Evolutionary conservation across 2,329 filamentous ascomycete species (phyloP), one percentile per base, ranked within the genome.

Genomic region (Hymenoscyphus albidus): DNA sequence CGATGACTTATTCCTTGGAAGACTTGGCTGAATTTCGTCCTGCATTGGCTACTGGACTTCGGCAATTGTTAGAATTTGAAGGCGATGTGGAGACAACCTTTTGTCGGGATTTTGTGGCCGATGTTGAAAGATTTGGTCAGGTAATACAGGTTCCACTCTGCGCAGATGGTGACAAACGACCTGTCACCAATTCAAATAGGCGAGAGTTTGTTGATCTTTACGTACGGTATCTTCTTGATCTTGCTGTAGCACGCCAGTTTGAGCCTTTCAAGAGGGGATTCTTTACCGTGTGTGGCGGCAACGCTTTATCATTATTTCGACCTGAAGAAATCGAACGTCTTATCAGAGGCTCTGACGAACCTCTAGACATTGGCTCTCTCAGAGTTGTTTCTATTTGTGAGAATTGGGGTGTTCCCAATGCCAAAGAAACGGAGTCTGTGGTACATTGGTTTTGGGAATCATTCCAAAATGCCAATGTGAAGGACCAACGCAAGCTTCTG

Each of bases 251-350:
- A 48, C 85, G 91, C 51, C 93, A 97, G 73, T 97, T 96, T 69
- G 92, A 96, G 74, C 93, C 93, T 0, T 97, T 97, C 81, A 95
- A 95, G 75, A 86, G 93, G 62, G 93, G 93, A 0, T 97, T 97
- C 77, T 97, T 92, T 76, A 96, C 91, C 0, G 92, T 97, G 35
- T 96, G 92, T 74, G 91, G 90, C 42, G 92, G 93, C 42, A 96
- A 95, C 74, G 93, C 93, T 0, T 81, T 97, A 42, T 92, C 89
- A 0, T 83, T 97, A 1, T 97, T 97, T 76, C 86, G 91, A 16
- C 90, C 93, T 0, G 93, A 97, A 75, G 93, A 97, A 76, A 96
- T 97, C 67, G 93, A 97, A 75, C 83, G 96, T 3, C 83, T 97
- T 0, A 85, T 97, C 5, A 84, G 93, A 61, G 93, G 93, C 12